Evolutionary conservation across 306 rosid genomes (phyloP).

Genomic region (Fragaria iinumae): DNA sequence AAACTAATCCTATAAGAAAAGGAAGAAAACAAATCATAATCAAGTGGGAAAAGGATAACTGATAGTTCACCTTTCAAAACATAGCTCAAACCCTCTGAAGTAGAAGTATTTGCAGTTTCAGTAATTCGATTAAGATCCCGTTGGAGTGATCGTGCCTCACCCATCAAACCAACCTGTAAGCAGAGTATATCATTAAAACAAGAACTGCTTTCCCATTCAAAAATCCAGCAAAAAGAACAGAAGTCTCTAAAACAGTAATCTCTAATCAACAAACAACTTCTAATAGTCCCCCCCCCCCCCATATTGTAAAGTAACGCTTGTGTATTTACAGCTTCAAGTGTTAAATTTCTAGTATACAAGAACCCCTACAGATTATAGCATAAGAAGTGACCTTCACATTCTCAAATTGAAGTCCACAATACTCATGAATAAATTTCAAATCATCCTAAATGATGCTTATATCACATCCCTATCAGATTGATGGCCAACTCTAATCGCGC

Average conservation of each 20-base stretch:
- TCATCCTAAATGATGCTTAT: neutral
- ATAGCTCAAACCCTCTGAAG: constrained; percentile 75
- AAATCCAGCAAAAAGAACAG: neutral
- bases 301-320: no score
- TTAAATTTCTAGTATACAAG: no score
- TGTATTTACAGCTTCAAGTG: no score
- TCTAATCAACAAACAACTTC: no score
- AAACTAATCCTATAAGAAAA: no score
- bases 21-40: constrained; percentile 14
- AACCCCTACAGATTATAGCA: no score
- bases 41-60: constrained; percentile 6
- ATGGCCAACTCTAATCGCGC: no score
- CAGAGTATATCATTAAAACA: neutral
- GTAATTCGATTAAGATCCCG: constrained; percentile 84
- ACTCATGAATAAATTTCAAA: neutral
- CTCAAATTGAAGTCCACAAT: neutral
- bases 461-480: no score
- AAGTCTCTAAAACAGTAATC: neutral
- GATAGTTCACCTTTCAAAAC: constrained; percentile 71
- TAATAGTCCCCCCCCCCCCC: no score
- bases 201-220: constrained; percentile 15
- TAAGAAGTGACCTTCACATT: no score
- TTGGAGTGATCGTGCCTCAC: constrained; percentile 79
- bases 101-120: constrained; percentile 79
- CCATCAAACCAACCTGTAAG: constrained; percentile 84